Conservation (phyloP, 306 rosid species). For the Pueraria montana region DNA sequence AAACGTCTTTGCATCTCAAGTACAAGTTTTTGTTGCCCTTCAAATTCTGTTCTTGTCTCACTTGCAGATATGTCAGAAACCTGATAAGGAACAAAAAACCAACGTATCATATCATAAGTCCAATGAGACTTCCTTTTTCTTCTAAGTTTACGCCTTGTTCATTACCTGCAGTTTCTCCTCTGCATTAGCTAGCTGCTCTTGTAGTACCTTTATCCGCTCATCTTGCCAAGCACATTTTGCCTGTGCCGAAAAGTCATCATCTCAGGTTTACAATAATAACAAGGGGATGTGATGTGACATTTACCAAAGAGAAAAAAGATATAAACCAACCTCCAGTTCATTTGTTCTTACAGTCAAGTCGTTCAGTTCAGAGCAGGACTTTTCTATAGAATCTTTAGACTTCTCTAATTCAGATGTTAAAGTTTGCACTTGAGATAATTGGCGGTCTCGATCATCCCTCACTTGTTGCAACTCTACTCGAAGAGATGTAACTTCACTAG, state of each 20-base stretch:
- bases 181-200: constrained; percentile 68
- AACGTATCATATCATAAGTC: constrained; percentile 27
- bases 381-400: constrained; percentile 73
- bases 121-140: constrained; percentile 21
- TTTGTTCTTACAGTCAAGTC: constrained; percentile 62
- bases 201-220: constrained; percentile 65
- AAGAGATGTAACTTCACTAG: constrained; percentile 73
- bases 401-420: constrained; percentile 70
- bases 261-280: constrained; percentile 19
- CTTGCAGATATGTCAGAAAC: constrained; percentile 76
- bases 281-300: constrained; percentile 7
- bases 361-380: constrained; percentile 67
- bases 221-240: constrained; percentile 76
- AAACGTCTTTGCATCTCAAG: constrained; percentile 74
- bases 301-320: constrained; percentile 32
- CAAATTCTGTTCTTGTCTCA: constrained; percentile 83
- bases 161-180: constrained; percentile 84
- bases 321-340: constrained; percentile 79
- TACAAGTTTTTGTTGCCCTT: constrained; percentile 76
- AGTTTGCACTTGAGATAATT: constrained; percentile 68
- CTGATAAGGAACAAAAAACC: constrained; percentile 55
- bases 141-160: constrained; percentile 35
- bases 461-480: constrained; percentile 81
- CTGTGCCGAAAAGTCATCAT: constrained; percentile 59
- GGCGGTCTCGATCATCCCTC: constrained; percentile 81